phyloP scores from a whole-genome alignment of 2,329 filamentous ascomycete species.

The Microcyclospora tardicrescens region DNA sequence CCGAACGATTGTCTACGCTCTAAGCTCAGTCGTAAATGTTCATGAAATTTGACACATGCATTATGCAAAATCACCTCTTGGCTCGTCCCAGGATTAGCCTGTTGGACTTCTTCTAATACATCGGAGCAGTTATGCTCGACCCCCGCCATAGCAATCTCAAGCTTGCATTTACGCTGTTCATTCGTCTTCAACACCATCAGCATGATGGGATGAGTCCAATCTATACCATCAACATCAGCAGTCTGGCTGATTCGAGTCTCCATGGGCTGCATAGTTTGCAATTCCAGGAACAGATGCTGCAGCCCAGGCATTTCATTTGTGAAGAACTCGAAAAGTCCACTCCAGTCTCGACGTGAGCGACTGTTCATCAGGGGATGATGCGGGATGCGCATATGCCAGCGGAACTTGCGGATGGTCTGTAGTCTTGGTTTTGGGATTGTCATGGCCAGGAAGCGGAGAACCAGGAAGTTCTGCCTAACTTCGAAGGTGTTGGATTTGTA shows the following conservation, averaged over 20 bases:
- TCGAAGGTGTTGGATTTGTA: constrained; percentile 22
- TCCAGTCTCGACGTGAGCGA: constrained; percentile 19
- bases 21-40: constrained; percentile 16
- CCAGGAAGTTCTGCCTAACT: constrained; percentile 20
- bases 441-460: constrained; percentile 19
- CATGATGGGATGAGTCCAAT: constrained; percentile 20
- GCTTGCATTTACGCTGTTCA: constrained; percentile 14
- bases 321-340: constrained; percentile 20
- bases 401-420: constrained; percentile 15
- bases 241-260: constrained; percentile 17
- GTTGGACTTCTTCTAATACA: constrained; percentile 7
- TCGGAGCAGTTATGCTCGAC: constrained; percentile 12
- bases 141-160: constrained; percentile 16
- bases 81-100: constrained; percentile 1
- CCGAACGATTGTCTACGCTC: neutral
- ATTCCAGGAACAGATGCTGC: constrained; percentile 14
- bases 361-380: constrained; percentile 19
- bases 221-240: constrained; percentile 11
- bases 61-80: constrained; percentile 8
- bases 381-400: constrained; percentile 19
- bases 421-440: constrained; percentile 19
- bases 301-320: constrained; percentile 17
- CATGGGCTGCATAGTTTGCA: constrained; percentile 18
- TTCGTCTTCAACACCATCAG: constrained; percentile 17
- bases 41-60: constrained; percentile 14